Evolutionary conservation across 2,329 filamentous ascomycete genomes (phyloP), one percentile per base, ranked within the genome.

Genomic region (Cryphonectria nitschkei): DNA sequence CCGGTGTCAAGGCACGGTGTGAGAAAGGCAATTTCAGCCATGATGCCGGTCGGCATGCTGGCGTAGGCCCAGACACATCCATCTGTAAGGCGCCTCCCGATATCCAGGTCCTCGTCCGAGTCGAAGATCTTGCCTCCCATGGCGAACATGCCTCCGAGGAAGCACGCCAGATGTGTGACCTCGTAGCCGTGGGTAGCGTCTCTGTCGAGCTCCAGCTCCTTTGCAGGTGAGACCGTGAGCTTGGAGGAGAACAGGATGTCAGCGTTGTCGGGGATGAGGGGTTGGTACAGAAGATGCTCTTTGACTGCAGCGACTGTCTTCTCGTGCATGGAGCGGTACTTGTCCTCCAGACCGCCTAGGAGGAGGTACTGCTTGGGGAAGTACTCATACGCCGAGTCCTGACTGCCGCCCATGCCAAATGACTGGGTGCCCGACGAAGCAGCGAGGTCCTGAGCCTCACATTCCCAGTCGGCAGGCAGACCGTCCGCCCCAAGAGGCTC

Each of bases 201-300:
- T 19, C 84, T 84, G 29, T 68, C 73, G 16, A 83, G 77, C 13
- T 84, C 80, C 11, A 76, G 74, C 61, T 81, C 79, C 1, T 78
- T 82, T 2, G 84, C 80, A 19, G 84, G 84, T 1, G 76, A 78
- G 13, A 86, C 84, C 63, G 78, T 82, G n/a, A 88, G 79, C 74
- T 89, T 89, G 34, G 92, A 91, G 0, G 92, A 88, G 72, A 96
- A 89, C 2, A 96, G 85, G n/a, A 96, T 87, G 72, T 95, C 88
- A 68, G 88, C 84, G 8, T 86, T 83, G 41, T 88, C 86, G 8
- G 89, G 87, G 29, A 89, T 87, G 88, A 96, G 92, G 0, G 94
- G 94, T 6, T 91, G 87, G 81, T 89, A 97, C 70, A 97, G 88
- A 13, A 97, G 85, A 79, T 92, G 87, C 74, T 93, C 86, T 74